A percentile compares a stretch with the other conserved stretches of the same genome.
Conservation (phyloP, 768 basidiomycete genomes). For the Mycena maculata region DNA sequence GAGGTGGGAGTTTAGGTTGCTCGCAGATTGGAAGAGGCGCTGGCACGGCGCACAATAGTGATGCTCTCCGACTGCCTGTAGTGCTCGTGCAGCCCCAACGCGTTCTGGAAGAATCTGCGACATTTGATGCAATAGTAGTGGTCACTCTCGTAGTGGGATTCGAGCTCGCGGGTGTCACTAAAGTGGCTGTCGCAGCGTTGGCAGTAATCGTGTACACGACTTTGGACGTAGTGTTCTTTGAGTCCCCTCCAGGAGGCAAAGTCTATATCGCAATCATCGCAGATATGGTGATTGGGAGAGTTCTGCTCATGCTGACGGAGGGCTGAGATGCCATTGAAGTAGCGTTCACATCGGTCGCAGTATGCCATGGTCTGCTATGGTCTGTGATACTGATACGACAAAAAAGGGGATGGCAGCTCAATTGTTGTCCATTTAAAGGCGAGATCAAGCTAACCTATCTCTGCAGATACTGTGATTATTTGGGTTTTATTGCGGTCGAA, state of each 20-base stretch:
- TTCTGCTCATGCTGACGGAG: constrained; percentile 50
- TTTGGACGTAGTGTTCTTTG: constrained; percentile 65
- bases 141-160: constrained; percentile 50
- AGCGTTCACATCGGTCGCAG: constrained; percentile 54
- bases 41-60: constrained; percentile 60
- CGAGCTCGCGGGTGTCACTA: constrained; percentile 43
- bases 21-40: constrained; percentile 54
- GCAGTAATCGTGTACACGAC: constrained; percentile 63
- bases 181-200: constrained; percentile 62
- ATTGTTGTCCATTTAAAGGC: too few species aligned
- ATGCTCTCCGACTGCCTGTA: constrained; percentile 55
- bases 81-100: constrained; percentile 58
- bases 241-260: constrained; percentile 54
- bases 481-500: too few species aligned
- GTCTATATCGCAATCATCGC: constrained; percentile 58
- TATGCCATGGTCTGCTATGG: constrained; percentile 45
- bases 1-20: constrained; percentile 58
- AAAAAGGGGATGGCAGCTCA: too few species aligned
- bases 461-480: too few species aligned
- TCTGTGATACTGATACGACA: too few species aligned
- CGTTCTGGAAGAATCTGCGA: constrained; percentile 53
- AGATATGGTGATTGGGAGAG: constrained; percentile 56
- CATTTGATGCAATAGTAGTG: constrained; percentile 61
- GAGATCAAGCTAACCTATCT: too few species aligned
- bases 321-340: constrained; percentile 44